Base-by-base conservation (phyloP, 257 asterid species). In the Buddleja alternifolia region DNA sequence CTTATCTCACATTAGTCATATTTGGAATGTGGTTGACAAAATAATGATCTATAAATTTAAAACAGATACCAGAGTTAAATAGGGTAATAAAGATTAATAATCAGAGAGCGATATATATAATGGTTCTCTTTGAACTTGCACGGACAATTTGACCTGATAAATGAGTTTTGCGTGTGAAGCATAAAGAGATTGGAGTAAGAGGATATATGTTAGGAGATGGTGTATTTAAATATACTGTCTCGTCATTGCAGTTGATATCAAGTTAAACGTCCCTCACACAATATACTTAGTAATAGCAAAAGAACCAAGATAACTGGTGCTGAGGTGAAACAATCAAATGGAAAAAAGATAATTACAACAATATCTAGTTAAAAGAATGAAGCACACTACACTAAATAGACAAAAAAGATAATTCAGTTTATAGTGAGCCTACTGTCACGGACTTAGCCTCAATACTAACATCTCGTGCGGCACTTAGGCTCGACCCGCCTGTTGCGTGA, bases 1-100 rank as follows among this genome's bases (percentile, higher is more conserved):
- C 58, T 32, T 23, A 52, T 20, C 50, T 50, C 42, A 46, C 25
- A 71, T 66, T 45, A 65, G 71, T 63, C 57, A 60, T 16, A 47
- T 60, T 19, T 63, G n/a, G n/a, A 52, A 59, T 41, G 21, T 47
- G 63, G 34, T 23, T 12, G 24, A 67, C 17, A 3, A 34, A 16
- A 45, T 2, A 15, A 11, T 19, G 17, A 21, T 21, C 42, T 4
- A 19, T 63, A 9, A 52, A 67, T 19, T 61, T 9, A 25, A 60
- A 45, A 37, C 23, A 46, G 46, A 61, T 8, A 12, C 70, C 10
- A 16, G 54, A 48, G 54, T 61, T 25, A 45, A 41, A 20, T 29
- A 15, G 10, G 23, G 25, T 37, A 47, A 57, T 3, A 29, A 29
- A 16, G 0, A 39, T 6, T 25, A 8, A 40, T 41, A n/a, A 32